These are phyloP conservation scores for Balakata baccata DNA, from an alignment of 345 rosid species.

Conservation along the genomic window DNA sequence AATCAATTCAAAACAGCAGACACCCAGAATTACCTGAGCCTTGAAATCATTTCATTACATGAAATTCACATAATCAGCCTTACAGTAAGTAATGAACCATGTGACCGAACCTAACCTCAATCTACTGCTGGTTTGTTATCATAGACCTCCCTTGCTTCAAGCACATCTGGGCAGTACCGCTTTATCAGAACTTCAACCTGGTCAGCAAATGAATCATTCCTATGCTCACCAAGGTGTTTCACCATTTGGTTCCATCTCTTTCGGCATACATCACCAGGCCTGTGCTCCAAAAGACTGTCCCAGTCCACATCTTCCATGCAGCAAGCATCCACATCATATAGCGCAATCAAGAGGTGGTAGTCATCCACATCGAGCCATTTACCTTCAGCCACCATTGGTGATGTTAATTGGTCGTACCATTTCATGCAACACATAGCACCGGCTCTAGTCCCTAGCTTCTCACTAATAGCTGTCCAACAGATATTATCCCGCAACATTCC, in stretches of 20 bases:
- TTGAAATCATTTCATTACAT: neutral
- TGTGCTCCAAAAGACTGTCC: constrained; percentile 60
- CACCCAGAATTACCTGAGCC: neutral
- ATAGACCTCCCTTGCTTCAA: constrained; percentile 57
- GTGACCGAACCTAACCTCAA: neutral
- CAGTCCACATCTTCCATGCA: constrained; percentile 80
- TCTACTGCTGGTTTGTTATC: constrained; percentile 36
- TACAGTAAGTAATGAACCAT: neutral
- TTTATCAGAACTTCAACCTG: constrained; percentile 59
- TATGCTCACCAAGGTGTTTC: constrained; percentile 42
- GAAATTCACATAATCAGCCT: neutral
- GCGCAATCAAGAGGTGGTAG: constrained; percentile 52
- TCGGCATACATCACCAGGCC: constrained; percentile 59
- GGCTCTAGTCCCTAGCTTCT: constrained; percentile 39
- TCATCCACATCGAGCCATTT: constrained; percentile 74
- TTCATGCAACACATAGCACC: constrained; percentile 43
- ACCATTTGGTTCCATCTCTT: constrained; percentile 74
- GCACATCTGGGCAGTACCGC: constrained; percentile 54
- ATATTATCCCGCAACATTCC: constrained; percentile 75
- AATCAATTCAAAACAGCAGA: no score
- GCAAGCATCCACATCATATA: constrained; percentile 58
- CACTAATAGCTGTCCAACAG: constrained; percentile 67
- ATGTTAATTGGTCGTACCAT: constrained; percentile 60
- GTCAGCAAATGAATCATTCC: constrained; percentile 50
- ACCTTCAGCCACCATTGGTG: constrained; percentile 64